Conservation (phyloP, 345 rosid species). For the Salix brachista region DNA sequence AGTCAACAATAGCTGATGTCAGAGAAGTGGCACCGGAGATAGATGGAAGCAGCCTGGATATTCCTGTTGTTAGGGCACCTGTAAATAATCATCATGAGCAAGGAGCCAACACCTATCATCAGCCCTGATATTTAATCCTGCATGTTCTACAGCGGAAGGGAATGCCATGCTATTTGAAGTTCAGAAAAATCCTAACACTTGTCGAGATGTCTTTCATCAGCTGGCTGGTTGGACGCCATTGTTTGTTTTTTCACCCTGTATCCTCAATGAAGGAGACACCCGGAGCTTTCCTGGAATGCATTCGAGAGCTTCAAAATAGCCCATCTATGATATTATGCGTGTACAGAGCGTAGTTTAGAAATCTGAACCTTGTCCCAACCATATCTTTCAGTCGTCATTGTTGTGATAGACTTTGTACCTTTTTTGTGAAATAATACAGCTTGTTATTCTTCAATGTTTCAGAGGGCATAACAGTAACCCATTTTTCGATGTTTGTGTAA, state of each 20-base stretch:
- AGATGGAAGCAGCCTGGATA: conserved; percentile 73
- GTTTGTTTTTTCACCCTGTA: neutral
- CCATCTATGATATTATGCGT: neutral
- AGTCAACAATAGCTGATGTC: conserved; percentile 68
- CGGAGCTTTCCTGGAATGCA: neutral
- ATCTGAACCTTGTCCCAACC: neutral
- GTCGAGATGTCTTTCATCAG: neutral
- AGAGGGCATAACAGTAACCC: neutral
- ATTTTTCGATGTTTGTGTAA: neutral
- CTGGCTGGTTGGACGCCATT: neutral
- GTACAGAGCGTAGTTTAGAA: neutral
- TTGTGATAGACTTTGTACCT: neutral
- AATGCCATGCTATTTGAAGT: neutral
- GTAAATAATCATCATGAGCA: conserved; percentile 41
- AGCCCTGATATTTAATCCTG: conserved; percentile 39
- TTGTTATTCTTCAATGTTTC: neutral
- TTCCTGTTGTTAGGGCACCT: conserved; percentile 55
- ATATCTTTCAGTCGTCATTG: neutral
- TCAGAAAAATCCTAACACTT: neutral
- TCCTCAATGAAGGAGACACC: neutral
- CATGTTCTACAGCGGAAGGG: neutral
- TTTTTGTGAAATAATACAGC: neutral
- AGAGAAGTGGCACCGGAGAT: conserved; percentile 63
- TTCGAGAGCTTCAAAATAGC: neutral
- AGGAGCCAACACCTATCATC: conserved; percentile 44